phyloP scores from a whole-genome alignment of 2,329 filamentous ascomycete genomes.

The Lachnellula arida region DNA sequence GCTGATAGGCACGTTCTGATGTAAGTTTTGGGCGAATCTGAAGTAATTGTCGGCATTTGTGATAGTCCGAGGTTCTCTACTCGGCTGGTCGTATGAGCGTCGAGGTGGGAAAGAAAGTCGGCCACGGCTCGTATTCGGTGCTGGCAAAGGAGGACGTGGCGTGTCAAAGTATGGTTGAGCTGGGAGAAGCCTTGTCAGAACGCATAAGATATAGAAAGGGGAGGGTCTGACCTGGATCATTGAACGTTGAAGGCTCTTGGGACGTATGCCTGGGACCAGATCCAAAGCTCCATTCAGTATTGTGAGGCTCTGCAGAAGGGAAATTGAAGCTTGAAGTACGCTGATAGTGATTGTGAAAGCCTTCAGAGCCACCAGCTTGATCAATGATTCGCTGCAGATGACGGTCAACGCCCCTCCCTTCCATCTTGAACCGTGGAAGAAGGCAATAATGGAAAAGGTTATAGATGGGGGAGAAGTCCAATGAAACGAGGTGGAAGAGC shows the following conservation, averaged over 20 bases:
- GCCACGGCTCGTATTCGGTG: conserved; percentile 1
- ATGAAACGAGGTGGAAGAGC: background rate
- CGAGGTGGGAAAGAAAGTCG: conserved; percentile 23
- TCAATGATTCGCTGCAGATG: conserved; percentile 22
- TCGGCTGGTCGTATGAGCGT: conserved; percentile 14
- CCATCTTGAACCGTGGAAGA: conserved; percentile 11
- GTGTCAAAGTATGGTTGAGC: background rate
- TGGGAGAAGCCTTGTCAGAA: background rate
- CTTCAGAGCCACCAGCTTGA: conserved; percentile 14
- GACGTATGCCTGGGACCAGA: conserved; percentile 6
- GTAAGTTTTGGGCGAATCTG: conserved; percentile 23
- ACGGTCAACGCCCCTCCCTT: conserved; percentile 9
- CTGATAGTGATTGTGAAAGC: conserved; percentile 4
- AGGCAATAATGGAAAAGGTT: background rate
- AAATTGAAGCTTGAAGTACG: conserved; percentile 2
- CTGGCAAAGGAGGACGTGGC: background rate
- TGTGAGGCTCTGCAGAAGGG: conserved; percentile 4
- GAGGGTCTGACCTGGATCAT: conserved; percentile 10
- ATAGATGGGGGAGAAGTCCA: background rate
- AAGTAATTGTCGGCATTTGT: conserved; percentile 27
- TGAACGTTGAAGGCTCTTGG: conserved; percentile 6
- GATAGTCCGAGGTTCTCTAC: conserved; percentile 13
- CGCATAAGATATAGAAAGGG: background rate
- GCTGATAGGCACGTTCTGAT: conserved; percentile 14
- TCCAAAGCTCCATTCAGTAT: conserved; percentile 11